These are phyloP conservation scores for Zasmidium citrigriseum DNA, from an alignment of 2,329 filamentous ascomycete species.

Conservation along the genomic window DNA sequence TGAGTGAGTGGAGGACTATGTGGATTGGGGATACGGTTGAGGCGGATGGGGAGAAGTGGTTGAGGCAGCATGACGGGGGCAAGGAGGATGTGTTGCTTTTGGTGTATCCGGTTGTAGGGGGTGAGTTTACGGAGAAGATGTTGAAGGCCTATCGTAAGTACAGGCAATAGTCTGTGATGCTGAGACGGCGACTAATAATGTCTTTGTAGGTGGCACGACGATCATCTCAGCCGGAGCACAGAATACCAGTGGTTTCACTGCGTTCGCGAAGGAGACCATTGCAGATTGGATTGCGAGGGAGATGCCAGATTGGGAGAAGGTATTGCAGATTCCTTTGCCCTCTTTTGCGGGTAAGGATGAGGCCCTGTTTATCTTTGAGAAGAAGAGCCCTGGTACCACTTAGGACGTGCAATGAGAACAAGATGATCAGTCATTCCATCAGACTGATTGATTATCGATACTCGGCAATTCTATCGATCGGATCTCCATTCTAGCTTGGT, in stretches of 20 bases:
- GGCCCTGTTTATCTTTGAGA: conserved; percentile 66
- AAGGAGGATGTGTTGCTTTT: conserved; percentile 64
- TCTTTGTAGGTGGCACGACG: conserved; percentile 53
- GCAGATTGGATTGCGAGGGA: conserved; percentile 66
- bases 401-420: no score
- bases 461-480: no score
- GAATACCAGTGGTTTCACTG: conserved; percentile 73
- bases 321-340: conserved; percentile 66
- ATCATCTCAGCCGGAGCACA: conserved; percentile 74
- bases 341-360: conserved; percentile 79
- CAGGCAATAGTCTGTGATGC: neutral
- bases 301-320: conserved; percentile 58
- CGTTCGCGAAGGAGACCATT: conserved; percentile 63
- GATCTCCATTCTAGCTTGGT: no score
- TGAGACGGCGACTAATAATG: neutral
- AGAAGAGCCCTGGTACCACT: no score
- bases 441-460: no score
- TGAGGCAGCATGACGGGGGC: conserved; percentile 52
- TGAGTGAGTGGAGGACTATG: conserved; percentile 66
- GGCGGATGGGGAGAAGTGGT: conserved; percentile 61
- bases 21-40: conserved; percentile 70
- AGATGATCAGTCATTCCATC: no score
- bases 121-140: conserved; percentile 64
- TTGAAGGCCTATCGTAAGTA: conserved; percentile 57
- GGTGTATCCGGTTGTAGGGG: conserved; percentile 71